phyloP scores from a whole-genome alignment of 768 basidiomycete species.

The Chiua virens region DNA sequence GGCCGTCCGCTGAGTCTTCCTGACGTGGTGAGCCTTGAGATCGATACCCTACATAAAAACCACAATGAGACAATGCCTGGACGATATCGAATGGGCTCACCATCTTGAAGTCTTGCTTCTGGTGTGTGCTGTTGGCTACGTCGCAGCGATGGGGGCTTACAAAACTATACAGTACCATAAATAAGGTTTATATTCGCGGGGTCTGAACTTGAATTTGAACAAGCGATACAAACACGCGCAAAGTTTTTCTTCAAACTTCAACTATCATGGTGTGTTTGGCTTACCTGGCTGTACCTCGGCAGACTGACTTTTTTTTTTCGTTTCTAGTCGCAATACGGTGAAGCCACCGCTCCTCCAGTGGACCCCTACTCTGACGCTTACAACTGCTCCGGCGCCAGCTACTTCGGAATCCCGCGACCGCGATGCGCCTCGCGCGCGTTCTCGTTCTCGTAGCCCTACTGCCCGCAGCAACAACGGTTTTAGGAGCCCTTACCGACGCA shows the following conservation, averaged over 20 bases:
- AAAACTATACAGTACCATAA: constrained; percentile 59
- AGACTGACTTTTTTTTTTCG: constrained; percentile 9
- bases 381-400: constrained; percentile 58
- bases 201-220: constrained; percentile 27
- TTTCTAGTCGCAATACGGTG: constrained; percentile 57
- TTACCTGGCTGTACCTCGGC: background rate
- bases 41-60: constrained; percentile 78
- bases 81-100: constrained; percentile 55
- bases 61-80: constrained; percentile 16
- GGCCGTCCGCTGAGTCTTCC: constrained; percentile 91
- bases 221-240: constrained; percentile 46
- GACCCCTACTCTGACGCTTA: constrained; percentile 87
- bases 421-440: constrained; percentile 63
- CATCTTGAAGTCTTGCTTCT: constrained; percentile 78
- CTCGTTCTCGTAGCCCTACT: constrained; percentile 69
- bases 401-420: constrained; percentile 49
- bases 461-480: constrained; percentile 51
- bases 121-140: constrained; percentile 49
- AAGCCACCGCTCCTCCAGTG: constrained; percentile 54
- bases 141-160: constrained; percentile 49
- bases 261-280: constrained; percentile 64
- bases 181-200: constrained; percentile 37
- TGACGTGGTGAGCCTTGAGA: constrained; percentile 96
- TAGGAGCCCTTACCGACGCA: constrained; percentile 60
- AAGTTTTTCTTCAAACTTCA: constrained; percentile 42